Conservation (phyloP, 2,329 filamentous ascomycete genomes). For the Cladobotryum protrusum region DNA sequence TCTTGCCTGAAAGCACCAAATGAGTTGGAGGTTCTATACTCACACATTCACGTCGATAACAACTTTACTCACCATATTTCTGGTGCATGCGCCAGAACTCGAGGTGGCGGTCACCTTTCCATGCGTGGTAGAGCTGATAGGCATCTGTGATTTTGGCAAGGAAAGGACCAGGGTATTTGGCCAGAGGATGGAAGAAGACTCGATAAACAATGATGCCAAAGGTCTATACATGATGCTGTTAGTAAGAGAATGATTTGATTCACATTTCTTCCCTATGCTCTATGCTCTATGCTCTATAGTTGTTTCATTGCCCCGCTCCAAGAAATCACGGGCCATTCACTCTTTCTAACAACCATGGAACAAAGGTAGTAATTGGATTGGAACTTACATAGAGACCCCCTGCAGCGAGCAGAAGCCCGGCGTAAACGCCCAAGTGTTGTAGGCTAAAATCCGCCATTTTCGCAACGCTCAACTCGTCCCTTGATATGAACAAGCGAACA, state of each 20-base stretch:
- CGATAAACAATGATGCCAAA: conserved; percentile 46
- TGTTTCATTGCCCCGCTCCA: no score
- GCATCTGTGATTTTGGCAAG: conserved; percentile 58
- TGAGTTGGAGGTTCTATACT: conserved; percentile 9
- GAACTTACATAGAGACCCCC: conserved; percentile 35
- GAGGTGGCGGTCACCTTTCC: conserved; percentile 67
- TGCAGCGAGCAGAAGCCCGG: conserved; percentile 29
- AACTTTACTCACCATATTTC: conserved; percentile 59
- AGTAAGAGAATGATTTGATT: no score
- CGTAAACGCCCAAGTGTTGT: conserved; percentile 33
- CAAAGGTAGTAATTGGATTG: no score
- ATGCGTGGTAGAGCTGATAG: conserved; percentile 66
- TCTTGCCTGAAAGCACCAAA: conserved; percentile 36
- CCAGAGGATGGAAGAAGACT: conserved; percentile 57
- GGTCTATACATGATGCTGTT: conserved; percentile 22
- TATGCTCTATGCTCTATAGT: no score
- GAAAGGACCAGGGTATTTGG: conserved; percentile 59
- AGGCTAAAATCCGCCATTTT: not conserved
- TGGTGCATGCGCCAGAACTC: conserved; percentile 66
- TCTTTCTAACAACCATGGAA: no score
- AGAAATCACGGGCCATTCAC: no score
- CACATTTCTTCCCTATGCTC: no score
- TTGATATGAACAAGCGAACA: not conserved
- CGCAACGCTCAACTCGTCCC: not conserved
- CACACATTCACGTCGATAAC: no score